Percentiles rank a stretch among this genome's conserved stretches.
These are phyloP conservation scores for Dendrocalamus latiflorus DNA, from an alignment of 202 grass and related monocot genomes.

Conservation along the genomic window DNA sequence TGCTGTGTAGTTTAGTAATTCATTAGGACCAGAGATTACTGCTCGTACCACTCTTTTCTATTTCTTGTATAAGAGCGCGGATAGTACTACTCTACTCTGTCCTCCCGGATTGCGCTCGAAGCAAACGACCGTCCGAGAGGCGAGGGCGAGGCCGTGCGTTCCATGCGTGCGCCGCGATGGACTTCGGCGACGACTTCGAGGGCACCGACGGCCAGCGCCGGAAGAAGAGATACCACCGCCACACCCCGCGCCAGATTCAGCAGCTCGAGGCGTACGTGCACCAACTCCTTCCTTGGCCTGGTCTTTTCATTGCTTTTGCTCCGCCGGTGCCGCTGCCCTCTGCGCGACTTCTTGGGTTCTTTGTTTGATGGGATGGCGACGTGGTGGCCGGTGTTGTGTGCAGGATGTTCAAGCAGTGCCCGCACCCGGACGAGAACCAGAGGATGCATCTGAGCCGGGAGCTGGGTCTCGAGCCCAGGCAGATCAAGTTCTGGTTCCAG, in stretches of 20 bases:
- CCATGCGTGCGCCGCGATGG: constrained; percentile 23
- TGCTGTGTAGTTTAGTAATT: constrained; percentile 35
- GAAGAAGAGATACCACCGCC: constrained; percentile 83
- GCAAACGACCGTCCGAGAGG: not conserved
- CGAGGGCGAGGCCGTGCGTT: not conserved
- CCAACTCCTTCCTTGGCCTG: no score
- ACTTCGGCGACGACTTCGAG: constrained; percentile 60
- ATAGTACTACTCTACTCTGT: not conserved
- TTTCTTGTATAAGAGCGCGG: constrained; percentile 17
- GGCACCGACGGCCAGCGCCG: constrained; percentile 50
- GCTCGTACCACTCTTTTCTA: constrained; percentile 2
- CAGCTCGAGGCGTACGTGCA: no score
- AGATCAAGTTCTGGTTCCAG: constrained; percentile 99
- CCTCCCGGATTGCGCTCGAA: constrained; percentile 21
- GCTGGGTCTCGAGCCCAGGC: constrained; percentile 69
- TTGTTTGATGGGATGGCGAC: no score
- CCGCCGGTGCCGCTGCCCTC: no score
- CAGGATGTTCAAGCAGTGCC: constrained; percentile 87
- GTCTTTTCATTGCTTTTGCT: no score
- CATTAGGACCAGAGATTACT: constrained; percentile 37
- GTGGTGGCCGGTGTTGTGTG: no score
- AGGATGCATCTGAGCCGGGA: constrained; percentile 74
- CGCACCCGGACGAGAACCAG: constrained; percentile 94
- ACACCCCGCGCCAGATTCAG: no score
- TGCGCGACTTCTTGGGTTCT: no score